Conservation (phyloP, 305 asterid genomes). For the Andrographis paniculata region DNA sequence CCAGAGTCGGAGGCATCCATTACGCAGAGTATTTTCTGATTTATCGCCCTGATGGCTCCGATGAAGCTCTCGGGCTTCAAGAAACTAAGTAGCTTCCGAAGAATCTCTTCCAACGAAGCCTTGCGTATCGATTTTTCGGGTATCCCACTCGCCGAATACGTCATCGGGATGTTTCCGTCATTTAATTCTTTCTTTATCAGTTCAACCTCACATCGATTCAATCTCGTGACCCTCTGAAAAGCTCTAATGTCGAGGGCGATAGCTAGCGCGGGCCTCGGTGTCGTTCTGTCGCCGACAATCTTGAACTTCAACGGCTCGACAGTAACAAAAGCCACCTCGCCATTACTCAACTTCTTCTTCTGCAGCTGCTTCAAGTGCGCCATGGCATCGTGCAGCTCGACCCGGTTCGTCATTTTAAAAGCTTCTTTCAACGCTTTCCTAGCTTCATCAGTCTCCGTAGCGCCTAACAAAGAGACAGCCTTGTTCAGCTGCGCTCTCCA, state of each 20-base stretch:
- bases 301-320: conserved; percentile 70
- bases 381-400: conserved; percentile 89
- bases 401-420: conserved; percentile 87
- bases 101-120: conserved; percentile 79
- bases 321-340: conserved; percentile 56
- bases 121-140: conserved; percentile 88
- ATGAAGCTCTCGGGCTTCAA: conserved; percentile 91
- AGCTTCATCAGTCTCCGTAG: conserved; percentile 92
- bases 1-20: conserved; percentile 85
- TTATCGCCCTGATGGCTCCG: conserved; percentile 86
- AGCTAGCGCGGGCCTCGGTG: conserved; percentile 54
- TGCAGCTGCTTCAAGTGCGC: conserved; percentile 90
- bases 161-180: conserved; percentile 62
- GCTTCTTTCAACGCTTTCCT: conserved; percentile 95
- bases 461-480: conserved; percentile 88
- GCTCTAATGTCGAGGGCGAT: conserved; percentile 72
- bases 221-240: conserved; percentile 81
- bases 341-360: conserved; percentile 59
- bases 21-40: conserved; percentile 71
- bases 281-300: conserved; percentile 66
- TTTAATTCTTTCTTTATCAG: conserved; percentile 70
- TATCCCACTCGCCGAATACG: conserved; percentile 69
- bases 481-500: conserved; percentile 96
- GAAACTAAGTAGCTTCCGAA: conserved; percentile 59
- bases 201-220: conserved; percentile 77